Conservation (phyloP, 176 grass and related monocot species). For the Bromus sterilis region DNA sequence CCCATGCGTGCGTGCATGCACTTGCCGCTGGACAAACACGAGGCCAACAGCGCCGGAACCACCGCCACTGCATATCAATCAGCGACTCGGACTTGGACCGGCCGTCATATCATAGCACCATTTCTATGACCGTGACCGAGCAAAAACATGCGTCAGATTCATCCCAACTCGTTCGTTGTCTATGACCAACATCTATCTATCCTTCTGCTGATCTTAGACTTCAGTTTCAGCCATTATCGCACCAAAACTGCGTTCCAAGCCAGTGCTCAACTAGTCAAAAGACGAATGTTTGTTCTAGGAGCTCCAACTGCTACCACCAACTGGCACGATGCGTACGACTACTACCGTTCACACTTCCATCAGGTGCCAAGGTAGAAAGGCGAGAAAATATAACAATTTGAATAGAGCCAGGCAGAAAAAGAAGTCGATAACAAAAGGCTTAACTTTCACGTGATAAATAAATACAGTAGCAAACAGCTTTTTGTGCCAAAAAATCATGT, state of each 20-base stretch:
- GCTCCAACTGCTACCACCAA: constrained; percentile 4
- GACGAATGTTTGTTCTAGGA: background rate
- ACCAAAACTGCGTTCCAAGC: constrained; percentile 34
- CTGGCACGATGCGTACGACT: background rate
- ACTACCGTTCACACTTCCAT: constrained; percentile 3
- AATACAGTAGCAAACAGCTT: background rate
- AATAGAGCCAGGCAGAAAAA: background rate
- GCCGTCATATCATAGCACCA: too few species aligned
- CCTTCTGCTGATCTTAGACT: background rate
- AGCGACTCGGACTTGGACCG: constrained; percentile 3
- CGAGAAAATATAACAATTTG: background rate
- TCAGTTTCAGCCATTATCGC: background rate
- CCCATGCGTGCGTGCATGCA: background rate
- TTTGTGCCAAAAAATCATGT: background rate
- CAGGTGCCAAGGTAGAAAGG: background rate
- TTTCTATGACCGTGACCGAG: constrained; percentile 13
- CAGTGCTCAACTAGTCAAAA: background rate
- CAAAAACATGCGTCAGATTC: background rate
- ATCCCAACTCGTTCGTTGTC: background rate
- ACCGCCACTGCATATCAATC: background rate
- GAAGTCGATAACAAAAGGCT: background rate
- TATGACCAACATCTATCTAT: background rate
- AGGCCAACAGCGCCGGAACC: background rate
- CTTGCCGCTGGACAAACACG: background rate
- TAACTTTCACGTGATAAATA: background rate